A percentile compares a stretch with the other conserved stretches of the same genome.
These are phyloP conservation scores for Quillaja saponaria DNA, from an alignment of 306 rosid genomes.

Conservation along the genomic window DNA sequence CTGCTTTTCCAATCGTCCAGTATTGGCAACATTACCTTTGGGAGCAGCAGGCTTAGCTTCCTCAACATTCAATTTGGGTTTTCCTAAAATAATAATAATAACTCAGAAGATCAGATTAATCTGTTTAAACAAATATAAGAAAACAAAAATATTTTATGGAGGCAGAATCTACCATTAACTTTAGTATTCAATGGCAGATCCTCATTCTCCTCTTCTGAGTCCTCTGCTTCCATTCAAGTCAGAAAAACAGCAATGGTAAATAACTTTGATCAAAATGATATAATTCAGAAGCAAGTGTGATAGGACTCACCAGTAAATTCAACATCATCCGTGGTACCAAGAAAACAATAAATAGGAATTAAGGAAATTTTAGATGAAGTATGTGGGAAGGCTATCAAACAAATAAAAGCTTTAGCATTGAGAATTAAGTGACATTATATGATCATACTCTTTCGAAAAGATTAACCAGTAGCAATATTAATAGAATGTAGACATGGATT, in stretches of 20 bases:
- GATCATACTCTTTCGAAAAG: background rate
- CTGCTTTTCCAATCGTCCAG: constrained; percentile 43
- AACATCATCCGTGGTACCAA: constrained; percentile 37
- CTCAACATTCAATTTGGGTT: constrained; percentile 33
- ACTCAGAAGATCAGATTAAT: background rate
- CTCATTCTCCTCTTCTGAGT: constrained; percentile 39
- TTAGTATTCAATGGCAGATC: constrained; percentile 26
- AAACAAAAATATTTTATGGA: background rate
- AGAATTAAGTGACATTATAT: background rate
- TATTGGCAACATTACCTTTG: constrained; percentile 41
- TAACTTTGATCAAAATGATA: background rate
- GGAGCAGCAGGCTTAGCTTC: constrained; percentile 29
- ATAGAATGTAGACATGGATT: background rate
- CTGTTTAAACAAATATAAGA: background rate
- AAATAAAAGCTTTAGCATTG: background rate
- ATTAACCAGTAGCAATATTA: background rate
- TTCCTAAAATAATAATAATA: constrained; percentile 39
- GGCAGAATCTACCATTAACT: constrained; percentile 55
- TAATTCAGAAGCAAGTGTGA: background rate
- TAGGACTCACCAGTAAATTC: constrained; percentile 43
- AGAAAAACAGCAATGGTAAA: background rate
- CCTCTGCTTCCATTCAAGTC: constrained; percentile 36
- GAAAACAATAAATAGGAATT: constrained; percentile 34
- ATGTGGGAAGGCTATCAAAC: background rate
- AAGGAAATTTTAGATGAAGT: constrained; percentile 28